phyloP scores from a whole-genome alignment of 164 flowering plant species.

The Macadamia integrifolia region DNA sequence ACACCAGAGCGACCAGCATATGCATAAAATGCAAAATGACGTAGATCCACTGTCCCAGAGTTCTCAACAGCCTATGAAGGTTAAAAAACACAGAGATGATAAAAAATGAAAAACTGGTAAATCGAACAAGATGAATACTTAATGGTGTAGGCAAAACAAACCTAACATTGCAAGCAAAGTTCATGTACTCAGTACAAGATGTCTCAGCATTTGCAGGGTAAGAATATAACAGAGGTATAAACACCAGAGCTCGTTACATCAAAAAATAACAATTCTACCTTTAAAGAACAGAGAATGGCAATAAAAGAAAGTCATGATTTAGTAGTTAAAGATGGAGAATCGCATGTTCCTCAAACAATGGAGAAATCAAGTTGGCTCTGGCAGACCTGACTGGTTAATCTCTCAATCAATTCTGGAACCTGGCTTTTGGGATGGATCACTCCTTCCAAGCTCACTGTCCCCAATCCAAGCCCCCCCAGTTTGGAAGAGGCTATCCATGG shows the following conservation, averaged over 20 bases:
- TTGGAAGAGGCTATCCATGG: neutral
- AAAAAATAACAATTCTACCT: neutral
- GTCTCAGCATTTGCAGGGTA: neutral
- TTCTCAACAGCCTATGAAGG: conserved; percentile 48
- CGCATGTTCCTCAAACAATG: neutral
- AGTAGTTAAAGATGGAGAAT: neutral
- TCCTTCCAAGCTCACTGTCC: neutral
- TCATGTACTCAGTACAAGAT: no score
- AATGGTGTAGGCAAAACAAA: no score
- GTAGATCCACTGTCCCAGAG: conserved; percentile 62
- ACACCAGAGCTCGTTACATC: no score
- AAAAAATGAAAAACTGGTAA: neutral
- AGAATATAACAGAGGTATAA: neutral
- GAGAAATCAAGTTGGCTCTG: neutral
- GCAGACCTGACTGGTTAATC: neutral
- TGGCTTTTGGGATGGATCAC: neutral
- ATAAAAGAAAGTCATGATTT: neutral
- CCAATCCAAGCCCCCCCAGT: neutral
- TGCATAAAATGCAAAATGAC: conserved; percentile 92
- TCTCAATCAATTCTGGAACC: neutral
- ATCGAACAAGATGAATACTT: no score
- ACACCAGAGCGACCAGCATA: conserved; percentile 78
- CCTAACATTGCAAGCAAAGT: no score
- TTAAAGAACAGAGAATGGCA: neutral
- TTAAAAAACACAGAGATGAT: neutral